Base-by-base conservation (phyloP, 2,329 filamentous ascomycete species). In the Aspergillus sp. region DNA sequence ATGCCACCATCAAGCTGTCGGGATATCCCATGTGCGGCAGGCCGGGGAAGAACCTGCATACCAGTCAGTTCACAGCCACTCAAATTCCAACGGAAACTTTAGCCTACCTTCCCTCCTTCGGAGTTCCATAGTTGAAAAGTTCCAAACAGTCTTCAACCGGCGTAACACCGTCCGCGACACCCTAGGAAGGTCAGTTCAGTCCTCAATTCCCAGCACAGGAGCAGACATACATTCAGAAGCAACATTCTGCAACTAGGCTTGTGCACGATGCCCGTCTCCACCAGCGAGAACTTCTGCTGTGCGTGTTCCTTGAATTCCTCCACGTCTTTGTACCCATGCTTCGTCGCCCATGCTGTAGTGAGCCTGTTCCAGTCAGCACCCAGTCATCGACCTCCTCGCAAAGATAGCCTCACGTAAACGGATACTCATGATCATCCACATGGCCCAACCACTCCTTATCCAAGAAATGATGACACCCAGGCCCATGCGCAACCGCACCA, bases 11-110 rank as follows among this genome's bases (percentile, higher is more conserved):
- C 55, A 77, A 66, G 46, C 71, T 76, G 45, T 74, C 63, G 0
- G 87, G 86, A 67, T 89, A 89, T 12, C 86, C 86, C 86, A 89
- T 89, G 65, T 89, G 86, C 62, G 87, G 68, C 31, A 84, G 75
- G 0, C 82, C 82, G 0, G 81, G 74, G 60, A 88, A 87, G 73
- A 89, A 79, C 27, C 75, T 65, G 35, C 27, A 31, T 31, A 31
- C 27, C 27, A 4, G 27, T 31, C 3, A 31, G 27, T 31, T 2
- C 14, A 5, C 15, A 44, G 9, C 21, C 7, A 15, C 12, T 11
- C 12, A 19, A 21, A n/a, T 2, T 2, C 23, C 7, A 4, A 5
- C 8, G 17, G 24, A 4, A 47, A 11, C 4, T 17, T 9, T 11
- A 31, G 15, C 59, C 3, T 46, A 87, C 48, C 86, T 79, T 9